A percentile compares a stretch with the other conserved stretches of the same genome.
Evolutionary conservation across 805 yeast genomes (phyloP).

Genomic region (Metschnikowia baotianmanensis): DNA sequence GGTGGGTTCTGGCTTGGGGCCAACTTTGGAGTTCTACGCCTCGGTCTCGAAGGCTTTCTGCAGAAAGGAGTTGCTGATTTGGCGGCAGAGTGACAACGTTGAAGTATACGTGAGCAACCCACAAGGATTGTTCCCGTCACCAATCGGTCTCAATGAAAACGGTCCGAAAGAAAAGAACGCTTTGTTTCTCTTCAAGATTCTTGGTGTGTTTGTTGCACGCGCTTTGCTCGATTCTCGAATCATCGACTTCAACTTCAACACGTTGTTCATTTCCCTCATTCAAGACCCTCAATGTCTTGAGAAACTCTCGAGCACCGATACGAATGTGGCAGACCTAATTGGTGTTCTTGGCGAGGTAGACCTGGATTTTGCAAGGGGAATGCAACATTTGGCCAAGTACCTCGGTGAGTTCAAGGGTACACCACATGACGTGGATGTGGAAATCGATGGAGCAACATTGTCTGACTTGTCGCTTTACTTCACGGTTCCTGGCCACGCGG

Average conservation of each 20-base stretch:
- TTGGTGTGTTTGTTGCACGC: slow-evolving; percentile 86
- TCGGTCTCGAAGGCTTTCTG: slow-evolving; percentile 74
- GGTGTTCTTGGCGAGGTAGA: slow-evolving; percentile 51
- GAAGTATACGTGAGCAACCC: slow-evolving; percentile 39
- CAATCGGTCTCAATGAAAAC: slow-evolving; percentile 36
- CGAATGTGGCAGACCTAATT: slow-evolving; percentile 2
- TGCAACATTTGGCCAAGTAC: slow-evolving; percentile 48
- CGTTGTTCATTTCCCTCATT: slow-evolving; percentile 63
- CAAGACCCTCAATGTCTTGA: slow-evolving; percentile 24
- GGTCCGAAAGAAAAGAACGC: slow-evolving; percentile 39
- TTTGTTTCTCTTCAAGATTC: slow-evolving; percentile 53
- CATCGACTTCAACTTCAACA: slow-evolving; percentile 76
- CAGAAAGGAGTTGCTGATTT: slow-evolving; percentile 53
- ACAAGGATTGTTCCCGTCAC: slow-evolving; percentile 73
- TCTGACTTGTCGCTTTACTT: slow-evolving; percentile 61
- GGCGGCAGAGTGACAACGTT: slow-evolving; percentile 52
- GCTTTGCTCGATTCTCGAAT: slow-evolving; percentile 85
- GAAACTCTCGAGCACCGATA: background rate
- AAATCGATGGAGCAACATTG: slow-evolving; percentile 41
- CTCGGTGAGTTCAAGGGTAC: slow-evolving; percentile 24
- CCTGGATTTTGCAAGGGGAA: slow-evolving; percentile 53
- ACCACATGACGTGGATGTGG: slow-evolving; percentile 11
- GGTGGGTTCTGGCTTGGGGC: slow-evolving; percentile 96
- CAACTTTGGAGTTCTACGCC: slow-evolving; percentile 91
- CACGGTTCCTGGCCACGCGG: slow-evolving; percentile 73